phyloP scores from a whole-genome alignment of 495 filamentous ascomycete genomes.

The Aspergillus homomorphus region DNA sequence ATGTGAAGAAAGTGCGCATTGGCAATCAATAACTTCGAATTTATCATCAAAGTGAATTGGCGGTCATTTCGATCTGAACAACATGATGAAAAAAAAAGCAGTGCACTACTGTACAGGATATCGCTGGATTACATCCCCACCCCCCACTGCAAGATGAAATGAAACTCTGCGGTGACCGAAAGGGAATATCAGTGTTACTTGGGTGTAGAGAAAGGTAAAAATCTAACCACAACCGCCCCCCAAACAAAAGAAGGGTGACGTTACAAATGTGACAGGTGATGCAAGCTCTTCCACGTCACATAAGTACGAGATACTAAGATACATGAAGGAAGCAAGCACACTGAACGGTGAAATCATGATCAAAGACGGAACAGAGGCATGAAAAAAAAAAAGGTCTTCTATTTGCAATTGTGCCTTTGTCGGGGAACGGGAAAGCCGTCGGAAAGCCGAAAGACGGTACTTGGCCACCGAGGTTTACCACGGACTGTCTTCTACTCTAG shows the following conservation, averaged over 20 bases:
- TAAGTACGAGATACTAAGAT: conserved; percentile 40
- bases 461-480: not conserved
- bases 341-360: conserved; percentile 16
- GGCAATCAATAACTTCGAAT: not conserved
- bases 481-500: conserved; percentile 19
- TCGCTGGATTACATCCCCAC: conserved; percentile 2
- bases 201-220: conserved; percentile 19
- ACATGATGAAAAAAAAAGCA: not conserved
- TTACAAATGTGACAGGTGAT: conserved; percentile 31
- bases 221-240: conserved; percentile 25
- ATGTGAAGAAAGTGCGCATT: no score
- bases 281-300: conserved; percentile 31
- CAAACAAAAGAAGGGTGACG: conserved; percentile 18
- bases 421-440: not conserved
- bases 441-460: not conserved
- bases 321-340: conserved; percentile 37
- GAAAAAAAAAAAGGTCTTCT: conserved; percentile 13
- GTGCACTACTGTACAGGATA: conserved; percentile 3
- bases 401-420: conserved; percentile 17
- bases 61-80: not conserved
- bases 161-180: conserved; percentile 14
- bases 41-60: not conserved
- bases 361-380: conserved; percentile 15
- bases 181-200: conserved; percentile 23
- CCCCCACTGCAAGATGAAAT: conserved; percentile 1